phyloP scores from a whole-genome alignment of 768 basidiomycete species.

The Polyporus arcularius region DNA sequence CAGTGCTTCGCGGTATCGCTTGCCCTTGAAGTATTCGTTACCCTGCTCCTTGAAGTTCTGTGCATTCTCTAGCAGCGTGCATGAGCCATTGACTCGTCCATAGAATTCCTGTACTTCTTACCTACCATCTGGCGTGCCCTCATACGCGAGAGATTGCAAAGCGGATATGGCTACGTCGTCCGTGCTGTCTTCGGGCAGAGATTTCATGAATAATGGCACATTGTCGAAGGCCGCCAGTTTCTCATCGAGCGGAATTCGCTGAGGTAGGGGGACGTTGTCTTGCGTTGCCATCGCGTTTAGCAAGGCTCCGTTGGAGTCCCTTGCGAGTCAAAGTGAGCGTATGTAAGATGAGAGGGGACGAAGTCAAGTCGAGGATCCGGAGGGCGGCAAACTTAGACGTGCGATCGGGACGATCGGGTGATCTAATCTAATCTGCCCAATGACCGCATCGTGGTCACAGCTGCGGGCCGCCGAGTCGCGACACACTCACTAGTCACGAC shows the following conservation, averaged over 20 bases:
- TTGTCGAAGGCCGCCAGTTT: slow-evolving; percentile 54
- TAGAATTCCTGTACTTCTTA: slow-evolving; percentile 23
- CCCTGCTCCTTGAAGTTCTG: slow-evolving; percentile 94
- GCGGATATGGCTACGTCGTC: slow-evolving; percentile 74
- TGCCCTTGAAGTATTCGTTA: slow-evolving; percentile 90
- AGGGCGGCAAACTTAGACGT: not conserved
- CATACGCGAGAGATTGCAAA: slow-evolving; percentile 81
- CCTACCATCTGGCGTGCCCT: slow-evolving; percentile 94
- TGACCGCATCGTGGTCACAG: not conserved
- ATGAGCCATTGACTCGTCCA: not conserved
- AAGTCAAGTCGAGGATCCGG: not conserved
- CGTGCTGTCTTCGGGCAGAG: slow-evolving; percentile 69
- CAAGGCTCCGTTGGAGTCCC: not conserved
- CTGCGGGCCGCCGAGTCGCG: too few species aligned
- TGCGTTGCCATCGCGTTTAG: slow-evolving; percentile 6
- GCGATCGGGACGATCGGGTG: slow-evolving; percentile 11
- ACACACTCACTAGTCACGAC: too few species aligned
- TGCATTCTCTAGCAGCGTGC: slow-evolving; percentile 68
- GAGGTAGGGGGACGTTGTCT: slow-evolving; percentile 20
- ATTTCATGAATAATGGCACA: slow-evolving; percentile 91
- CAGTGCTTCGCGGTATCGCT: slow-evolving; percentile 82
- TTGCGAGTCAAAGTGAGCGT: not conserved
- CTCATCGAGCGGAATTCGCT: slow-evolving; percentile 32
- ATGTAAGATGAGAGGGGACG: not conserved
- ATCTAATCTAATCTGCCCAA: slow-evolving; percentile 13